A percentile compares a stretch with the other conserved stretches of the same genome.
phyloP scores from a whole-genome alignment of 2,329 filamentous ascomycete genomes.

The Alternaria brassicicola region DNA sequence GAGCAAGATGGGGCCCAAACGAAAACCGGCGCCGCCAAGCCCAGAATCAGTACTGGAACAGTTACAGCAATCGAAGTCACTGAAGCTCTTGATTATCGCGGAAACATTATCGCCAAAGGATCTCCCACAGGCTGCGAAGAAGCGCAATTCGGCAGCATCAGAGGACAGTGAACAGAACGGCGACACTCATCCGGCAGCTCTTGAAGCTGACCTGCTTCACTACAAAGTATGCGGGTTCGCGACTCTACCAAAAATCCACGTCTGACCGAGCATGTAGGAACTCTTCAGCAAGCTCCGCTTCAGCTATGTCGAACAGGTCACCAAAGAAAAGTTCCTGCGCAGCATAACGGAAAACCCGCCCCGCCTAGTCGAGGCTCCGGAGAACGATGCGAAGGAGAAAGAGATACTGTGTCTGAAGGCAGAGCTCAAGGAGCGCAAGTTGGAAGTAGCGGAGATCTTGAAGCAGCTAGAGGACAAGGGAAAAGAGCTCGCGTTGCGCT shows the following conservation, averaged over 20 bases:
- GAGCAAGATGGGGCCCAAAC: conserved; percentile 34
- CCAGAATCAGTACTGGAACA: conserved; percentile 54
- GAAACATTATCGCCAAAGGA: conserved; percentile 70
- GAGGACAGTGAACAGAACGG: conserved; percentile 70
- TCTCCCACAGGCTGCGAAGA: conserved; percentile 47
- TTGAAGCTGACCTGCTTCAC: conserved; percentile 84
- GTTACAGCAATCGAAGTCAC: conserved; percentile 63
- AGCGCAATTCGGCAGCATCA: conserved; percentile 64
- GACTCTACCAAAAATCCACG: background rate
- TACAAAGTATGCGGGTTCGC: conserved; percentile 66
- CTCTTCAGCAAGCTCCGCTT: conserved; percentile 96
- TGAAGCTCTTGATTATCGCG: conserved; percentile 78
- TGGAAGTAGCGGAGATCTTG: conserved; percentile 76
- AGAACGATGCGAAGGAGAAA: conserved; percentile 65
- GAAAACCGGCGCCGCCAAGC: conserved; percentile 29
- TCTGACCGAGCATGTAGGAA: conserved; percentile 60
- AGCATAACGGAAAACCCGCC: conserved; percentile 91
- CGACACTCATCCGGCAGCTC: conserved; percentile 69
- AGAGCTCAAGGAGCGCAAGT: conserved; percentile 78
- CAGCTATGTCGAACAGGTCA: conserved; percentile 97
- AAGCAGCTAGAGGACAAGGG: conserved; percentile 71
- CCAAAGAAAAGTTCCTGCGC: conserved; percentile 96
- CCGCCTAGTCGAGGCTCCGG: conserved; percentile 77
- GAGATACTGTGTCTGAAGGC: conserved; percentile 74
- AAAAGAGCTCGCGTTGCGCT: conserved; percentile 63